Base-by-base conservation (phyloP, 805 yeast species). In the Kluyveromyces dobzhanskii region DNA sequence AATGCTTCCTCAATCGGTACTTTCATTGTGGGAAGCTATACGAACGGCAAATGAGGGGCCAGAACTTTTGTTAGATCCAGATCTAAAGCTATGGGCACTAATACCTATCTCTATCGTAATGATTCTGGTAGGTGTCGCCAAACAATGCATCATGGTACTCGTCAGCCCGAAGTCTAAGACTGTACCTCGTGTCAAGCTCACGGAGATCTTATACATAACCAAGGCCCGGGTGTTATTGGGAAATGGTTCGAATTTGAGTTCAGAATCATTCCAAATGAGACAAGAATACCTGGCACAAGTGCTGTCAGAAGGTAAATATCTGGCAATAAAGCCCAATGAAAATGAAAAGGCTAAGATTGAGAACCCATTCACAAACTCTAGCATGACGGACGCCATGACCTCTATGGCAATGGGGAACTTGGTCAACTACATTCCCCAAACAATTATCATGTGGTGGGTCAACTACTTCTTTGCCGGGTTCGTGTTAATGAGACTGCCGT, bases 381-480 rank as follows among this genome's bases (percentile, higher is more conserved):
- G 69, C 35, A 69, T 80, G 19, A 71, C 80, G 44, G 95, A 87
- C 40, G 75, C 79, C 17, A 64, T 92, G 70, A 69, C 80, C 68
- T 72, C 70, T 35, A 79, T 85, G 80, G 73, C 87, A 42, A 86
- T 86, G 56, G 80, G 81, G 7, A 88, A 86, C 55, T 65, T 86
- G 46, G 80, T 88, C 54, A 85, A 78, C 61, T 85, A 80, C 56
- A 74, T 87, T 14, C 97, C 97, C 2, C 97, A 92, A 64, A 85
- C 96, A 0, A 59, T 88, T 29, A 82, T 88, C 47, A 88, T 92
- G 96, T 86, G 87, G 54, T 92, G 97, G 95, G 90, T 90, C 44
- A 85, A 85, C 54, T 84, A 78, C 53, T 88, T 90, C 64, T 92
- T 86, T 60, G 85, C 90, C 11, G 97, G 97, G 0, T 86, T 87